Evolutionary conservation across 148 eudicot species (phyloP).

Genomic region (Euryodendron excelsum): DNA sequence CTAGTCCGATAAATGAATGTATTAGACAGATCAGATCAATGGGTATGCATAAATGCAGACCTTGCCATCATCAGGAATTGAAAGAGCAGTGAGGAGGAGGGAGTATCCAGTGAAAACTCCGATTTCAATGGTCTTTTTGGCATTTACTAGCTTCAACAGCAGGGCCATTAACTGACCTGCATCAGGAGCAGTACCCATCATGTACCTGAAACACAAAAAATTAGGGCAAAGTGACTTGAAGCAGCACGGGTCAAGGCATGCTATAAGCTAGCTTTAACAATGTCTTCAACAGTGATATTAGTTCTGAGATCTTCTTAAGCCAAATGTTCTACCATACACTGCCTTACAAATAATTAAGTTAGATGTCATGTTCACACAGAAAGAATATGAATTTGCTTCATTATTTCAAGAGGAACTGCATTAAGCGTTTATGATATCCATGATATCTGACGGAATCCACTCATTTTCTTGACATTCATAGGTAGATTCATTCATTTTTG

Average conservation of each 20-base stretch:
- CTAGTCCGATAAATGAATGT: neutral
- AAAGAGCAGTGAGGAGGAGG: constrained; percentile 39
- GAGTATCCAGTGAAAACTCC: constrained; percentile 56
- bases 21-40: neutral
- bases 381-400: too few species aligned
- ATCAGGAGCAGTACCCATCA: constrained; percentile 38
- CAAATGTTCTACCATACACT: too few species aligned
- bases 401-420: too few species aligned
- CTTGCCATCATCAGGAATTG: constrained; percentile 49
- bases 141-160: constrained; percentile 40
- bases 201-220: constrained; percentile 9
- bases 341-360: too few species aligned
- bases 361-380: too few species aligned
- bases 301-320: too few species aligned
- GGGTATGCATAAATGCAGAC: neutral
- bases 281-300: too few species aligned
- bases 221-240: too few species aligned
- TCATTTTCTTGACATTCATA: neutral
- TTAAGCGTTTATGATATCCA: too few species aligned
- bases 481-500: neutral
- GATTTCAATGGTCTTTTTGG: constrained; percentile 42
- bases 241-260: too few species aligned
- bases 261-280: too few species aligned
- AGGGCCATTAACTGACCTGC: constrained; percentile 30
- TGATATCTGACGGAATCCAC: too few species aligned